Conservation (phyloP, 768 basidiomycete genomes). For the Kwoniella botswanensis region DNA sequence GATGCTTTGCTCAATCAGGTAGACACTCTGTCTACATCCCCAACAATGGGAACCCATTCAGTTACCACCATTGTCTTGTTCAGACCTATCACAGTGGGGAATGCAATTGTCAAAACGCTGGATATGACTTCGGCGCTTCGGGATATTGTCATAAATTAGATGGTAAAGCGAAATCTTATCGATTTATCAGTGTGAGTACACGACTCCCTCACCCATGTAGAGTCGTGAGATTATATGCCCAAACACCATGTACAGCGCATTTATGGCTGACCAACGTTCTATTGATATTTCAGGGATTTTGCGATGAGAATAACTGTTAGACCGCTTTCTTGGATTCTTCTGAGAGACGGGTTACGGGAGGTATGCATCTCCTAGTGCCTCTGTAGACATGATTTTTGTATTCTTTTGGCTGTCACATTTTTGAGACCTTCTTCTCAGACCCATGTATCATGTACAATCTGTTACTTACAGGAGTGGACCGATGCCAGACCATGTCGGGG, state of each 20-base stretch:
- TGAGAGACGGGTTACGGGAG: too few relatives aligned
- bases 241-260: too few relatives aligned
- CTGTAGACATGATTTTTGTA: too few relatives aligned
- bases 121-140: constrained; percentile 13
- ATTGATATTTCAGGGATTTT: background rate
- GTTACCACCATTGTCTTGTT: constrained; percentile 18
- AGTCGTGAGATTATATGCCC: too few relatives aligned
- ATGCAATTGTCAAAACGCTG: constrained; percentile 9
- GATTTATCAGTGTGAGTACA: constrained; percentile 8
- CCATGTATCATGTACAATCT: too few relatives aligned
- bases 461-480: too few relatives aligned
- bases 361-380: too few relatives aligned
- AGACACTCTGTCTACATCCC: constrained; percentile 20
- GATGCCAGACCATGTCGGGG: too few relatives aligned
- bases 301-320: constrained; percentile 12
- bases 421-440: too few relatives aligned
- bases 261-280: too few relatives aligned
- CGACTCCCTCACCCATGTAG: too few relatives aligned
- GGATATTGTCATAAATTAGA: constrained; percentile 15
- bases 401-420: too few relatives aligned
- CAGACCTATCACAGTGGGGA: constrained; percentile 5
- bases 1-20: constrained; percentile 16
- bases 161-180: constrained; percentile 11
- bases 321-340: background rate
- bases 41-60: constrained; percentile 17